Conservation (phyloP, 192 early-diverging fungal genomes). For the Coemansia guatemalensis region DNA sequence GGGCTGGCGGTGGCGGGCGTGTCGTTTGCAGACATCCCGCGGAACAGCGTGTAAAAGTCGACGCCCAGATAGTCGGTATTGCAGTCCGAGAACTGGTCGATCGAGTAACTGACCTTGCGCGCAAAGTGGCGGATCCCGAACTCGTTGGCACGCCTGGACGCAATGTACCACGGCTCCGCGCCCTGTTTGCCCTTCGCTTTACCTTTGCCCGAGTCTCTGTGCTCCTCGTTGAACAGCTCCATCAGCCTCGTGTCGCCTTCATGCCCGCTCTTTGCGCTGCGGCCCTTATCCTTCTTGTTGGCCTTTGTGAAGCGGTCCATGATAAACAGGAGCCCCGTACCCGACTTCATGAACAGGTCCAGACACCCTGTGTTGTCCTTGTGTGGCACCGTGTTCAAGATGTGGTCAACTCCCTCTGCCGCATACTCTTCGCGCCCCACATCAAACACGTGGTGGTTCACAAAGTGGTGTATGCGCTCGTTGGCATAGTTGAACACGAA, state of each 20-base stretch:
- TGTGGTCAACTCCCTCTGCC: conserved; percentile 60
- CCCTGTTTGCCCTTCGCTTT: conserved; percentile 27
- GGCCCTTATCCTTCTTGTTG: conserved; percentile 49
- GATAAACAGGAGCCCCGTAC: conserved; percentile 73
- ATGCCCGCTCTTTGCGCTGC: conserved; percentile 26
- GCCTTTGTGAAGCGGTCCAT: conserved; percentile 65
- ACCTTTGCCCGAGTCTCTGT: conserved; percentile 12
- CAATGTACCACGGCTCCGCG: conserved; percentile 32
- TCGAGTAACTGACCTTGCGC: conserved; percentile 62
- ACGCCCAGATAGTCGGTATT: conserved; percentile 78
- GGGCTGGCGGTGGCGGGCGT: conserved; percentile 62
- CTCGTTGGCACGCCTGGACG: conserved; percentile 37
- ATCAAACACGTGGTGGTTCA: conserved; percentile 72
- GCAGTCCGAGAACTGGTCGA: conserved; percentile 65
- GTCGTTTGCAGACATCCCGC: conserved; percentile 55
- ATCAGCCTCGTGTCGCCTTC: conserved; percentile 45
- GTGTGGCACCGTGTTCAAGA: conserved; percentile 57
- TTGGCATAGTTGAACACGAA: conserved; percentile 85
- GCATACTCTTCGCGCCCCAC: conserved; percentile 62
- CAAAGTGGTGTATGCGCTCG: conserved; percentile 82
- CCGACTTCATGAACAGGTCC: conserved; percentile 69
- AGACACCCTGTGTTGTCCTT: conserved; percentile 72
- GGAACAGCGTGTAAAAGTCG: conserved; percentile 85
- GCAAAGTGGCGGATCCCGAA: conserved; percentile 87
- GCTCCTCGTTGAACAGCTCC: conserved; percentile 40